phyloP scores from a whole-genome alignment of 1,139 yeast genomes.

The Petasospora fabianii region DNA sequence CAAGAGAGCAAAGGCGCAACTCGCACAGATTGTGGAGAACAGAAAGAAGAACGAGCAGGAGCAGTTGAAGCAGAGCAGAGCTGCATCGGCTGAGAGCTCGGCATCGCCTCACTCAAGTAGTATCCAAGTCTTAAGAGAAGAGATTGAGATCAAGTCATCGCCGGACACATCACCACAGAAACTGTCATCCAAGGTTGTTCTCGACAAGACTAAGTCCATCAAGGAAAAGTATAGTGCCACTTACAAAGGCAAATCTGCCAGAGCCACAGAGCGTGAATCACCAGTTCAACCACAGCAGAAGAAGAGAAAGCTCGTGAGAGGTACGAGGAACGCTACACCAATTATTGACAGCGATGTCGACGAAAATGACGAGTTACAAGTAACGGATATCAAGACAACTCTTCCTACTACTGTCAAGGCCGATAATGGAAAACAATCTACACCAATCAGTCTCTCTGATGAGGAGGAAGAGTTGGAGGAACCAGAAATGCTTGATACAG shows the following conservation, averaged over 20 bases:
- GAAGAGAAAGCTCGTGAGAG: constrained; percentile 30
- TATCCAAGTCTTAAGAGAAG: no score
- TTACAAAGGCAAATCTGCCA: constrained; percentile 8
- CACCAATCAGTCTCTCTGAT: constrained; percentile 13
- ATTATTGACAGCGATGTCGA: neutral
- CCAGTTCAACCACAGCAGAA: constrained; percentile 19
- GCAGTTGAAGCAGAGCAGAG: constrained; percentile 2
- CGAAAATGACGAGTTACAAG: constrained; percentile 6
- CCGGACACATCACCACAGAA: constrained; percentile 26
- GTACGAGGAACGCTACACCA: constrained; percentile 16
- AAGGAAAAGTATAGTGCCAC: constrained; percentile 41
- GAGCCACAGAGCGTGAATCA: constrained; percentile 1
- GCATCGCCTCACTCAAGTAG: no score
- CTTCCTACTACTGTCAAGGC: no score
- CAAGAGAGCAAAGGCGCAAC: constrained; percentile 49
- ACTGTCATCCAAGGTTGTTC: constrained; percentile 53
- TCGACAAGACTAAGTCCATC: constrained; percentile 51
- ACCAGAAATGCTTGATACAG: constrained; percentile 21
- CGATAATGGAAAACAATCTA: no score
- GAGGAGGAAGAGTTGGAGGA: constrained; percentile 25
- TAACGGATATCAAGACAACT: neutral
- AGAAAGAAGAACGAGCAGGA: constrained; percentile 20
- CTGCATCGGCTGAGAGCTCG: neutral
- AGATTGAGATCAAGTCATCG: constrained; percentile 17
- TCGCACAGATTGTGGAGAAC: constrained; percentile 32